phyloP scores from a whole-genome alignment of 805 yeast genomes.

The Saturnispora silvae region DNA sequence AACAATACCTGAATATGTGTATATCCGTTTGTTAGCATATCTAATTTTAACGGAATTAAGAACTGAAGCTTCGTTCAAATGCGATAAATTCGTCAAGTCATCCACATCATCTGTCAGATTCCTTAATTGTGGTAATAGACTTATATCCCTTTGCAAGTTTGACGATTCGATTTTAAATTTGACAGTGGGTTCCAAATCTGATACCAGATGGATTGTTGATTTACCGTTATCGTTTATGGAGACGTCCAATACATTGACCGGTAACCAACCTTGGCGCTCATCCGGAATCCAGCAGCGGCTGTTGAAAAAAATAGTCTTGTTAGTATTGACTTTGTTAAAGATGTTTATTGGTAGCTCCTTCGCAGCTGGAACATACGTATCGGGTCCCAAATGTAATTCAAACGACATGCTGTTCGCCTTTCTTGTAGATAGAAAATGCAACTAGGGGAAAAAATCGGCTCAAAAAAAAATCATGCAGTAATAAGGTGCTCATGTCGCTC shows the following conservation, averaged over 20 bases:
- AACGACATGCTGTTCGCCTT: constrained; percentile 1
- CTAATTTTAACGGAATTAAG: constrained; percentile 87
- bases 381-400: neutral
- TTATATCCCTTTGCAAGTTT: constrained; percentile 39
- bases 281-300: constrained; percentile 80
- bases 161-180: constrained; percentile 39
- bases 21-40: constrained; percentile 78
- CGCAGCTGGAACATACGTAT: constrained; percentile 1
- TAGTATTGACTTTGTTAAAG: too few relatives aligned
- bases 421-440: neutral
- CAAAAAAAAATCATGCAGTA: neutral
- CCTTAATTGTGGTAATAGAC: constrained; percentile 65
- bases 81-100: constrained; percentile 84
- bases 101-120: constrained; percentile 95
- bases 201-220: constrained; percentile 39
- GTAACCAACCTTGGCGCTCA: constrained; percentile 61
- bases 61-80: constrained; percentile 93
- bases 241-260: constrained; percentile 54
- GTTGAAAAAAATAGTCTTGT: neutral
- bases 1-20: constrained; percentile 94
- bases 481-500: too few relatives aligned
- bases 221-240: constrained; percentile 28
- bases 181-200: constrained; percentile 37
- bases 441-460: neutral
- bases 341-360: too few relatives aligned